Evolutionary conservation across 192 early-diverging fungal species (phyloP).

Genomic region (Podila verticillata): DNA sequence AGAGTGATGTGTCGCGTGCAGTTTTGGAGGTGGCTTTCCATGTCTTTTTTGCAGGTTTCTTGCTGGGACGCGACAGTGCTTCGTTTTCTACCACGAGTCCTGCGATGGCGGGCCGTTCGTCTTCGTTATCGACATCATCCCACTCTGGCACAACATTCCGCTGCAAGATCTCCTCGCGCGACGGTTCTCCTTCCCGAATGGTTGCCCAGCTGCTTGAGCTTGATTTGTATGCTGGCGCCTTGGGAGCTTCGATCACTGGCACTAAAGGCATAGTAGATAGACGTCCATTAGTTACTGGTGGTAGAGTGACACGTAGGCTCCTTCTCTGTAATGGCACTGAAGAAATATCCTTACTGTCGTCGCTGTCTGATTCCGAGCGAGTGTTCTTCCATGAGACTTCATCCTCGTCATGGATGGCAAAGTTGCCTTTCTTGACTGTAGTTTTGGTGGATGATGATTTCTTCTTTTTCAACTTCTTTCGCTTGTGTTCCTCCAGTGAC

Average conservation of each 20-base stretch:
- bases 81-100: conserved; percentile 48
- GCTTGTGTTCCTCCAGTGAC: conserved; percentile 37
- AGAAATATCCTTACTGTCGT: conserved; percentile 12
- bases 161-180: conserved; percentile 22
- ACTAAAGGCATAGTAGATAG: conserved; percentile 1
- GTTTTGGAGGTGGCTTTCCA: conserved; percentile 3
- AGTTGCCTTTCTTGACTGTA: conserved; percentile 29
- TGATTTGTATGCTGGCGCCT: conserved; percentile 32
- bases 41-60: conserved; percentile 16
- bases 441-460: conserved; percentile 9
- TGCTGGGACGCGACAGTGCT: conserved; percentile 11
- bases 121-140: conserved; percentile 51
- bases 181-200: conserved; percentile 32
- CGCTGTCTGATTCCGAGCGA: conserved; percentile 36
- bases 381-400: conserved; percentile 39
- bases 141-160: conserved; percentile 44
- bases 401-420: conserved; percentile 52
- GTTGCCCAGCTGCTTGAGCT: conserved; percentile 42
- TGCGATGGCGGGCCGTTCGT: conserved; percentile 42
- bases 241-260: conserved; percentile 22
- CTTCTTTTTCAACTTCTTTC: conserved; percentile 31
- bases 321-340: neutral
- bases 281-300: too few relatives aligned
- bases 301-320: too few relatives aligned
- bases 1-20: conserved; percentile 15